Base-by-base conservation (phyloP, 23 red algal genomes). In the Gracilariopsis chorda region DNA sequence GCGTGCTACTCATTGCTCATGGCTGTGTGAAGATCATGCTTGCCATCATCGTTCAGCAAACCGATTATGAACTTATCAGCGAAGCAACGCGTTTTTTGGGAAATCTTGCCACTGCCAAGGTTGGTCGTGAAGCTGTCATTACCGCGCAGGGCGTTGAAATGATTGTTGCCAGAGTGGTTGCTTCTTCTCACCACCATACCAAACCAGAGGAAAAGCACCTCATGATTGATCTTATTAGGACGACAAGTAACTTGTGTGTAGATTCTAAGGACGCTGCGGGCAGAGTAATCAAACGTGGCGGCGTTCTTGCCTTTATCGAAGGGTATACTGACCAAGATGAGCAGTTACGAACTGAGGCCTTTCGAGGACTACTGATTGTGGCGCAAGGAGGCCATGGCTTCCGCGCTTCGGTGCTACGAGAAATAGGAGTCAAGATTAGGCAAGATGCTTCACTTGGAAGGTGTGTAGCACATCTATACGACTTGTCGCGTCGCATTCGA, bases 11-110 rank as follows among this genome's bases (percentile, higher is more conserved):
- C 47, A 34, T 90, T 52, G 67, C 37, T 9, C 42, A 76, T 32
- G 65, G 68, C 46, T 73, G 48, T 51, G 47, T 78, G n/a, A 24
- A 16, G 4, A 75, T 76, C 36, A 75, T 75, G 70, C 41, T 90
- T 25, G 36, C 28, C 16, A 44, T 90, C 11, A 52, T 90, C 17
- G 86, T 24, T 12, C 25, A 40, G 12, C 25, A 23, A 3, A 62
- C 28, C 25, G 86, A 90, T 52, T 27, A 59, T n/a, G 86, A 90
- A 29, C 55, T 78, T 53, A 32, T 90, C 24, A 43, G 32, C 46
- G 86, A 90, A 49, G 86, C 86, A 25, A 78, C 86, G 7, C 86
- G 86, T 21, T 78, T 76, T 51, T 21, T 90, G 39, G 86, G 86
- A 3, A 90, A 90, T 58, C 23, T 90, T 20, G 86, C 86, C 10